Evolutionary conservation across 129 eudicot genomes (phyloP).

Genomic region (Rutidosis leptorrhynchoides): DNA sequence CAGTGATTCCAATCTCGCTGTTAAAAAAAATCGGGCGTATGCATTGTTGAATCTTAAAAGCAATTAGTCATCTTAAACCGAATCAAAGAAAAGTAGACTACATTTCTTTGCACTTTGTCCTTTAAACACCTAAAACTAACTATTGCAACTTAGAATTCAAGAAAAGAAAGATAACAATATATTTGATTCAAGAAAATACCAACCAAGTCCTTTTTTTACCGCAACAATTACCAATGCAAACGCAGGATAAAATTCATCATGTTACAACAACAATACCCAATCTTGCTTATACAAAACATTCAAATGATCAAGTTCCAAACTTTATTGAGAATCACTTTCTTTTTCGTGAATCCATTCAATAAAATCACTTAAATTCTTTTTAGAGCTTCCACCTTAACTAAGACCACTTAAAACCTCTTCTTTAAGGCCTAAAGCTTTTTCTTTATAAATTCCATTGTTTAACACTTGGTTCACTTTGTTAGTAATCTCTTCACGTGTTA

Average conservation of each 20-base stretch:
- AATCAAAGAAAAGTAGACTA: neutral
- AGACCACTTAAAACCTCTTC: conserved; percentile 25
- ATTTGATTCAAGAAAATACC: neutral
- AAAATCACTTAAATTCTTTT: conserved; percentile 19
- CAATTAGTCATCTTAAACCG: neutral
- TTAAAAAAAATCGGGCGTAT: too few species aligned
- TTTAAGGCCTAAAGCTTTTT: conserved; percentile 30
- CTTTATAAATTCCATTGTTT: conserved; percentile 18
- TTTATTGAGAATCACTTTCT: conserved; percentile 12
- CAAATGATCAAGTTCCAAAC: neutral
- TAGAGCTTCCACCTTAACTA: conserved; percentile 32
- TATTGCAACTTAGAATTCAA: neutral
- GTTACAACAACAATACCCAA: too few species aligned
- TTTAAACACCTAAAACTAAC: too few species aligned
- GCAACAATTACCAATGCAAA: neutral
- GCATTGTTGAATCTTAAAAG: too few species aligned
- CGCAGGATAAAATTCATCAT: neutral
- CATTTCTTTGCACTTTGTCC: too few species aligned
- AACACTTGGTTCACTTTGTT: conserved; percentile 27
- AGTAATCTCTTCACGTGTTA: conserved; percentile 33
- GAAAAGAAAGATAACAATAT: neutral
- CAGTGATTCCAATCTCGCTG: too few species aligned
- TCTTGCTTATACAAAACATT: too few species aligned
- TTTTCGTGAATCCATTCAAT: conserved; percentile 18
- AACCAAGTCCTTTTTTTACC: neutral